Evolutionary conservation across 2,329 filamentous ascomycete genomes (phyloP).

Genomic region (Lachnellula occidentalis): DNA sequence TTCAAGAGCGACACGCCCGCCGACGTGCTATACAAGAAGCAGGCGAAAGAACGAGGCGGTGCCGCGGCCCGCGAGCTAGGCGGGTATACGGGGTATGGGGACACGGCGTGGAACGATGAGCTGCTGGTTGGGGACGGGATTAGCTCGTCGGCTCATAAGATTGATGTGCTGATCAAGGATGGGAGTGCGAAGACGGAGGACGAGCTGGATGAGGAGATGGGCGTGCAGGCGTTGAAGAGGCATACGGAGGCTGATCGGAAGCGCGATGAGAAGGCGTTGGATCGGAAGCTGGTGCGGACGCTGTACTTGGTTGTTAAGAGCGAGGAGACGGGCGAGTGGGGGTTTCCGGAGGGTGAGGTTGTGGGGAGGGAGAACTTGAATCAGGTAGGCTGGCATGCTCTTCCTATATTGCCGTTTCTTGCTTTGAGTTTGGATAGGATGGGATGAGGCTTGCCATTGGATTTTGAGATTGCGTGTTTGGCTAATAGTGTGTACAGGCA

Average conservation of each 20-base stretch:
- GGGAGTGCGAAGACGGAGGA: constrained; percentile 20
- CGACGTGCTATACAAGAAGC: constrained; percentile 85
- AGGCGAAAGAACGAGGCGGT: constrained; percentile 66
- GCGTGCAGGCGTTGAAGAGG: constrained; percentile 66
- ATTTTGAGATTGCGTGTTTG: not conserved
- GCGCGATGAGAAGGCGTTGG: constrained; percentile 71
- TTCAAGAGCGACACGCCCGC: constrained; percentile 84
- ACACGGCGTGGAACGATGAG: constrained; percentile 85
- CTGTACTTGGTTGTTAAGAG: constrained; percentile 82
- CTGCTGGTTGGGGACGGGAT: constrained; percentile 67
- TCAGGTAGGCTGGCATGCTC: constrained; percentile 56
- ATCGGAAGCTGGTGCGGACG: constrained; percentile 73
- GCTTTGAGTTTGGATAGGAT: too few relatives aligned
- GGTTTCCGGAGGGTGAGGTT: constrained; percentile 71
- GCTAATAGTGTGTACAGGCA: constrained; percentile 49
- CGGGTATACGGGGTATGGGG: constrained; percentile 68
- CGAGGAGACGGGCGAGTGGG: constrained; percentile 63
- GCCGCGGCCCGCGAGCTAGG: constrained; percentile 82
- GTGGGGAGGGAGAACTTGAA: constrained; percentile 70
- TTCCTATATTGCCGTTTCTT: not conserved
- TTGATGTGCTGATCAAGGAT: constrained; percentile 55
- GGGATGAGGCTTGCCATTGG: too few relatives aligned
- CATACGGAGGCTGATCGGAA: constrained; percentile 72
- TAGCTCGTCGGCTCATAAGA: constrained; percentile 43
- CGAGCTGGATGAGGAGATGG: constrained; percentile 54